phyloP scores from a whole-genome alignment of 495 filamentous ascomycete species.

The Chaetomium tenue region DNA sequence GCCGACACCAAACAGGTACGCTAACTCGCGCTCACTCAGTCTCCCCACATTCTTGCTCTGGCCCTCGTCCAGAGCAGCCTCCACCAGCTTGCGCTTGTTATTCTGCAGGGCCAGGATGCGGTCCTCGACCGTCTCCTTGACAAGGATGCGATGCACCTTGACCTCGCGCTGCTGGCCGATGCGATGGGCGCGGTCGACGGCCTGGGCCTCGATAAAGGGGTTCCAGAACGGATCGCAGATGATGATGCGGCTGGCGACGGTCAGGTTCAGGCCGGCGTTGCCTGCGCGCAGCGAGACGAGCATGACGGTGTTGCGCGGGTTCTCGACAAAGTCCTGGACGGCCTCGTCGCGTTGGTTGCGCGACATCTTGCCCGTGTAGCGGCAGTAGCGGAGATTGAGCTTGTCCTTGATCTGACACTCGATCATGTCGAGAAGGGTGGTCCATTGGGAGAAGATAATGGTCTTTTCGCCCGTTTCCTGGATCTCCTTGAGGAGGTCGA shows the following conservation, averaged over 20 bases:
- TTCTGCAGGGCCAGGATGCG: conserved; percentile 85
- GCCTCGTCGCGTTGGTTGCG: conserved; percentile 65
- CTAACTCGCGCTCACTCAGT: conserved; percentile 62
- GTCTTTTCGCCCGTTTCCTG: conserved; percentile 64
- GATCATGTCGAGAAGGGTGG: conserved; percentile 84
- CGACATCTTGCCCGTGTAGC: conserved; percentile 87
- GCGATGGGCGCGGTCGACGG: conserved; percentile 88
- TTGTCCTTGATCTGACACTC: conserved; percentile 76
- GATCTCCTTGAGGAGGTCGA: conserved; percentile 60
- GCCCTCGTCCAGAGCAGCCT: conserved; percentile 79
- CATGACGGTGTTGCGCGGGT: conserved; percentile 68
- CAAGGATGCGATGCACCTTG: conserved; percentile 74
- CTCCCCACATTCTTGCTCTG: conserved; percentile 62
- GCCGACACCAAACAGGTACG: conserved; percentile 57
- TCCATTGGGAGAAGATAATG: conserved; percentile 92
- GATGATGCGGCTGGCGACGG: conserved; percentile 82
- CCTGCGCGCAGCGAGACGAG: conserved; percentile 87
- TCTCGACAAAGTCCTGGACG: conserved; percentile 69
- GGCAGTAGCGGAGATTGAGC: conserved; percentile 57
- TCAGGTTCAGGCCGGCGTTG: conserved; percentile 87
- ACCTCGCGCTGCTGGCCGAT: conserved; percentile 79
- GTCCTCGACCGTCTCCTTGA: conserved; percentile 82
- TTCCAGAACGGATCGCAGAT: conserved; percentile 98
- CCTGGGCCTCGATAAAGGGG: conserved; percentile 91
- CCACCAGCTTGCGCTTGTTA: conserved; percentile 74